phyloP scores from a whole-genome alignment of 2,329 filamentous ascomycete genomes.

The Daldinia eschscholtzii region DNA sequence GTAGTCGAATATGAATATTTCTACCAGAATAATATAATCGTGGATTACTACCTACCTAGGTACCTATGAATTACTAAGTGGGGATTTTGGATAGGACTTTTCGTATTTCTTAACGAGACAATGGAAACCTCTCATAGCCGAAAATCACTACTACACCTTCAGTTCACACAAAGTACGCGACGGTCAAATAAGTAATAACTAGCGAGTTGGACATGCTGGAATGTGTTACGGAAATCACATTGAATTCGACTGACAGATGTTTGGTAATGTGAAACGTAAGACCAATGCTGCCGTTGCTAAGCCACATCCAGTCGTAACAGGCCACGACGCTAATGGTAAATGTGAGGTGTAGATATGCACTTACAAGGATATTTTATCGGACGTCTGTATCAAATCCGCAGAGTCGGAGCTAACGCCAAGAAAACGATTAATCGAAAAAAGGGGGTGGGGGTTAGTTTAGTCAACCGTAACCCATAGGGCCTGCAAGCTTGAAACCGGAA shows the following conservation, averaged over 20 bases:
- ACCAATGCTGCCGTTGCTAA: constrained; percentile 18
- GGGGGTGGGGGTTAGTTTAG: constrained; percentile 28
- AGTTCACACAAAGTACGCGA: not conserved
- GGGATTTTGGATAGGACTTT: constrained; percentile 3
- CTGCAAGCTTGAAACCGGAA: constrained; percentile 19
- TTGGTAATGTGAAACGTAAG: constrained; percentile 32
- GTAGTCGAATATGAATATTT: not conserved
- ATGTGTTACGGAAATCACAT: constrained; percentile 1
- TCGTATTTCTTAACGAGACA: constrained; percentile 17
- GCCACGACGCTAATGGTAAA: constrained; percentile 32
- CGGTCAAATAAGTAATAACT: not conserved
- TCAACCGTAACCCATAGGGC: not conserved
- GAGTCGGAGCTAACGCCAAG: constrained; percentile 34
- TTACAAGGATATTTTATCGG: constrained; percentile 23
- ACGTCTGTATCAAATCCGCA: constrained; percentile 27
- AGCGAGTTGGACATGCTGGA: not conserved
- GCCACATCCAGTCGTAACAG: constrained; percentile 35
- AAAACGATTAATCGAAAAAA: constrained; percentile 35
- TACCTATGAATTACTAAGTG: constrained; percentile 18
- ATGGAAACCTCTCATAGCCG: not conserved
- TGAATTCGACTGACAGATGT: constrained; percentile 16
- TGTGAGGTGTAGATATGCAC: constrained; percentile 32
- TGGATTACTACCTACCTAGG: constrained; percentile 14
- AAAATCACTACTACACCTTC: not conserved
- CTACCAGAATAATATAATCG: not conserved